These are phyloP conservation scores for Pythium angustatum DNA, from an alignment of 352 stramenopile genomes.

Conservation along the genomic window DNA sequence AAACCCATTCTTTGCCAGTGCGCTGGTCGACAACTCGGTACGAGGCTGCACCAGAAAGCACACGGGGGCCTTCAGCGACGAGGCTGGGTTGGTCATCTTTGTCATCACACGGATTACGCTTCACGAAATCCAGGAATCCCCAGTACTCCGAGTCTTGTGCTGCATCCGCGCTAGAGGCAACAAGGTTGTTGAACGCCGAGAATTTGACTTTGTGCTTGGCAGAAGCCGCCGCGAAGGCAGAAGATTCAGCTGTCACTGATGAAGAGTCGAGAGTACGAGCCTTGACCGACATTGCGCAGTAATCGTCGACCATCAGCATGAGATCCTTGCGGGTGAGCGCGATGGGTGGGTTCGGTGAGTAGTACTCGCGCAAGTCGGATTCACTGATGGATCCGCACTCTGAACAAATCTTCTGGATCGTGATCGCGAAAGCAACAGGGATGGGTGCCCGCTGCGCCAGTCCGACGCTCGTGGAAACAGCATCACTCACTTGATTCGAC, in stretches of 20 bases:
- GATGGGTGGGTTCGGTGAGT: constrained; percentile 57
- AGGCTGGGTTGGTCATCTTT: constrained; percentile 38
- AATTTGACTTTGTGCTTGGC: constrained; percentile 71
- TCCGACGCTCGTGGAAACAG: constrained; percentile 44
- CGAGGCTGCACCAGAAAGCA: constrained; percentile 48
- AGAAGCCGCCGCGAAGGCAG: constrained; percentile 60
- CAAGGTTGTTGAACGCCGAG: constrained; percentile 76
- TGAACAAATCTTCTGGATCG: constrained; percentile 45
- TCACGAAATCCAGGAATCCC: constrained; percentile 55
- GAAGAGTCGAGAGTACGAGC: constrained; percentile 44
- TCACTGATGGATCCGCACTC: constrained; percentile 37
- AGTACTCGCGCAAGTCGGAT: constrained; percentile 52
- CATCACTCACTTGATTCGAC: constrained; percentile 37
- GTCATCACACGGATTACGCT: constrained; percentile 61
- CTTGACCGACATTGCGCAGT: constrained; percentile 58
- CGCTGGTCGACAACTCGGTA: constrained; percentile 49
- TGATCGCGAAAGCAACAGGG: constrained; percentile 42
- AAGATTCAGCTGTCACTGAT: constrained; percentile 48
- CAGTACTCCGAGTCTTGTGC: constrained; percentile 48
- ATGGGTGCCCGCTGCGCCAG: constrained; percentile 57
- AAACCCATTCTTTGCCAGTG: constrained; percentile 53
- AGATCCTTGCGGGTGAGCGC: constrained; percentile 60
- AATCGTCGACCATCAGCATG: constrained; percentile 56
- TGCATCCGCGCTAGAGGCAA: constrained; percentile 34
- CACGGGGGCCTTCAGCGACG: constrained; percentile 42